A percentile compares a stretch with the other conserved stretches of the same genome.
phyloP scores from a whole-genome alignment of 768 basidiomycete genomes.

The Tricholoma matsutake region DNA sequence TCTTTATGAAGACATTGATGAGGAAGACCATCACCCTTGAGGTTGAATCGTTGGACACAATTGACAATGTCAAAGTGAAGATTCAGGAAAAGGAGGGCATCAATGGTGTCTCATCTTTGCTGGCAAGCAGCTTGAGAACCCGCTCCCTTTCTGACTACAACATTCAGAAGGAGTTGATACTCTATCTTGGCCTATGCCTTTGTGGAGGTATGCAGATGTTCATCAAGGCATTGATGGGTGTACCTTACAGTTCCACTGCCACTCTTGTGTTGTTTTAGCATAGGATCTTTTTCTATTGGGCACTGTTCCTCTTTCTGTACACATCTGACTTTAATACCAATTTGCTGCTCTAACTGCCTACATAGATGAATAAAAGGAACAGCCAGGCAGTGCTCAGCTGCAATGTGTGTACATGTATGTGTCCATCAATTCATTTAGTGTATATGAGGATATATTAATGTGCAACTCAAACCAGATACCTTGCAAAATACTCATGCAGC shows the following conservation, averaged over 20 bases:
- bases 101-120: slow-evolving; percentile 76
- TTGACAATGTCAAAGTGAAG: slow-evolving; percentile 20
- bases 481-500: not conserved
- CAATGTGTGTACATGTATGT: not conserved
- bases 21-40: not conserved
- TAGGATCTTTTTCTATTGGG: not conserved
- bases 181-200: slow-evolving; percentile 34
- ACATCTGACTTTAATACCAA: not conserved
- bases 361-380: not conserved
- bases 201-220: not conserved
- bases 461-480: not conserved
- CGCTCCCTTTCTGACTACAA: slow-evolving; percentile 67
- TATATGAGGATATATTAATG: not conserved
- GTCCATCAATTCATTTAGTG: not conserved
- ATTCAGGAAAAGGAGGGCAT: slow-evolving; percentile 36
- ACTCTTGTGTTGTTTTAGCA: not conserved
- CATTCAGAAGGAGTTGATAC: slow-evolving; percentile 57
- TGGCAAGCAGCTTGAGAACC: slow-evolving; percentile 75
- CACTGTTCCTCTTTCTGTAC: not conserved
- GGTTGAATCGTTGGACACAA: slow-evolving; percentile 2
- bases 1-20: not conserved
- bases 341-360: not conserved
- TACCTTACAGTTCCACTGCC: not conserved
- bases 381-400: not conserved
- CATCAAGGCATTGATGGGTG: not conserved